Evolutionary conservation across 2,329 filamentous ascomycete genomes (phyloP), one percentile per base, ranked within the genome.

Genomic region (Ascochyta lentis): DNA sequence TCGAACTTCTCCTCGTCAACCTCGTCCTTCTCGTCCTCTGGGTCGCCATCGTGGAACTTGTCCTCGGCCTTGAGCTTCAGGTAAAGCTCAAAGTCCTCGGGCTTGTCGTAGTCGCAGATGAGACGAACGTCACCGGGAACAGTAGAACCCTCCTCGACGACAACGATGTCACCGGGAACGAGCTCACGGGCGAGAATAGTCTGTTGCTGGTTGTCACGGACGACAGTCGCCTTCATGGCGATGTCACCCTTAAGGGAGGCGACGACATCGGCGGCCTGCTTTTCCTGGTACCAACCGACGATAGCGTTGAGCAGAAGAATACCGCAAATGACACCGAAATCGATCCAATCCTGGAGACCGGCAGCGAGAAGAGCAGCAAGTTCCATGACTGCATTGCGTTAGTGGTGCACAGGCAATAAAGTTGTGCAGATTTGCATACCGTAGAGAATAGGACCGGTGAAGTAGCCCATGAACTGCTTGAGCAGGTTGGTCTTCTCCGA

Each of bases 221-320:
- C 77, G 69, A 89, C 87, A 59, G 79, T 81, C 43, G 87, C 85
- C 78, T 86, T 88, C 86, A 91, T 89, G 68, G 89, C 89, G 71
- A 92, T 91, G 70, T 91, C 89, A 79, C 89, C 89, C 81, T 91
- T 91, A 59, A 91, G 79, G 60, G 81, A 85, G 53, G 88, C 88
- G 69, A 68, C 62, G 58, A 67, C 88, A 77, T 91, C 89, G 64
- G 88, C 89, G 67, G 89, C 89, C 78, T 91, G 88, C 81, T 91
- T 91, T 78, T 91, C 89, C 76, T 91, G 89, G 76, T 91, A 91
- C 85, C 88, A 91, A 81, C 89, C 89, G 75, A 91, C 89, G 61
- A 87, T 79, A 63, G 89, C 89, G 79, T 92, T 92, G 60, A 92
- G 86, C 72, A 88, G 67, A 52, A 92, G 80, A 76, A 92, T 91